These are phyloP conservation scores for Penicillium egyptiacum DNA, from an alignment of 495 filamentous ascomycete genomes.

Conservation along the genomic window DNA sequence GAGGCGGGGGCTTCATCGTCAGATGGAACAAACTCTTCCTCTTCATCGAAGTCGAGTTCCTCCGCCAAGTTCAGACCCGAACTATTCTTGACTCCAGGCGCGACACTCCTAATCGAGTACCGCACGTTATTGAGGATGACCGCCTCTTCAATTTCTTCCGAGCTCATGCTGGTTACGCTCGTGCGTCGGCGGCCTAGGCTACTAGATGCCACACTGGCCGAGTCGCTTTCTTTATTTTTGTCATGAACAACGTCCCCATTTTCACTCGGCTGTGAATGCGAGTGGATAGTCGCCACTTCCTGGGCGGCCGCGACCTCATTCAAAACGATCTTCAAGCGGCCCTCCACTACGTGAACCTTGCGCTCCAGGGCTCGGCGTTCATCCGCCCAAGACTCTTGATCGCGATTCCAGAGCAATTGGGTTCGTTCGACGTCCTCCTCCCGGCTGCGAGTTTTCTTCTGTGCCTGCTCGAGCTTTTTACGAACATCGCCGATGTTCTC, in stretches of 20 bases:
- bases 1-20: conserved; percentile 33
- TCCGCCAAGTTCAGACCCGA: conserved; percentile 77
- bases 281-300: conserved; percentile 43
- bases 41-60: conserved; percentile 82
- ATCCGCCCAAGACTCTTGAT: conserved; percentile 78
- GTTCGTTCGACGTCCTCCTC: conserved; percentile 81
- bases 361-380: conserved; percentile 80
- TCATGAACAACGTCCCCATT: conserved; percentile 36
- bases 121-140: conserved; percentile 44
- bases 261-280: conserved; percentile 23
- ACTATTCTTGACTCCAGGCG: conserved; percentile 54
- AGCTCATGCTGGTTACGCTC: conserved; percentile 65
- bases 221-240: conserved; percentile 62
- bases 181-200: conserved; percentile 59
- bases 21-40: conserved; percentile 57
- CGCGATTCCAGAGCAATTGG: conserved; percentile 73
- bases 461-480: conserved; percentile 72
- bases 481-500: conserved; percentile 71
- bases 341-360: conserved; percentile 83
- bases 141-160: conserved; percentile 46
- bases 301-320: conserved; percentile 80
- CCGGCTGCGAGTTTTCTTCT: conserved; percentile 73
- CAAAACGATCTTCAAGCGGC: conserved; percentile 75
- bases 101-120: conserved; percentile 62
- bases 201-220: conserved; percentile 71